Conservation (phyloP, 2,329 filamentous ascomycete species). For the Pseudovirgaria hyperparasitica region DNA sequence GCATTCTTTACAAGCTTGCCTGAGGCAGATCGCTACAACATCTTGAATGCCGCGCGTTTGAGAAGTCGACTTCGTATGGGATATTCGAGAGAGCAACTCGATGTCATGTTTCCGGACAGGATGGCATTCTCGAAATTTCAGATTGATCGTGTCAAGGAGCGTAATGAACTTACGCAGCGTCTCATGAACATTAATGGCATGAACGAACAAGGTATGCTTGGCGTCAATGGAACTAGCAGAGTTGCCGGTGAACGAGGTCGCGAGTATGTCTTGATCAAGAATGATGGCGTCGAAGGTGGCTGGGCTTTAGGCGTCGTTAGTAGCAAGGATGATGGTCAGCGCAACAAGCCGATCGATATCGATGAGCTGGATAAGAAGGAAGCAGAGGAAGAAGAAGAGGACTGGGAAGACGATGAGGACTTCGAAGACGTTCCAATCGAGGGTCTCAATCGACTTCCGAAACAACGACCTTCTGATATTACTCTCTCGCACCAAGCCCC, state of each 20-base stretch:
- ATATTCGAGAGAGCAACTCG: conserved; percentile 87
- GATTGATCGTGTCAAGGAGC: conserved; percentile 82
- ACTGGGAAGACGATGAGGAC: conserved; percentile 60
- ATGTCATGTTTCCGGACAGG: conserved; percentile 91
- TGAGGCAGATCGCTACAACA: conserved; percentile 86
- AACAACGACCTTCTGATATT: conserved; percentile 26
- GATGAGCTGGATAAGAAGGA: conserved; percentile 55
- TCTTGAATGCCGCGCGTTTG: conserved; percentile 83
- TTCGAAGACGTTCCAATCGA: conserved; percentile 93
- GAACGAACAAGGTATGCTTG: conserved; percentile 61
- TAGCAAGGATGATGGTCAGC: conserved; percentile 65
- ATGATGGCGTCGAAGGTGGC: conserved; percentile 85
- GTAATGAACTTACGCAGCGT: conserved; percentile 88
- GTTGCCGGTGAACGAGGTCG: conserved; percentile 77
- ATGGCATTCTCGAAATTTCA: conserved; percentile 97
- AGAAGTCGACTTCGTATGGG: conserved; percentile 88
- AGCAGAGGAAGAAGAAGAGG: conserved; percentile 45
- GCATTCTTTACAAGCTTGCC: conserved; percentile 91
- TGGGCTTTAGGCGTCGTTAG: conserved; percentile 93
- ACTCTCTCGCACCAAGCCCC: conserved; percentile 10
- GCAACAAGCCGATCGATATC: conserved; percentile 84
- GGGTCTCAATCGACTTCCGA: conserved; percentile 74
- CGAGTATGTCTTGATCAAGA: conserved; percentile 94
- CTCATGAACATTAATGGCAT: conserved; percentile 92
- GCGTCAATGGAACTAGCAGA: conserved; percentile 46